Conservation (phyloP, 2,329 filamentous ascomycete genomes). For the Harringtonia lauricola region DNA sequence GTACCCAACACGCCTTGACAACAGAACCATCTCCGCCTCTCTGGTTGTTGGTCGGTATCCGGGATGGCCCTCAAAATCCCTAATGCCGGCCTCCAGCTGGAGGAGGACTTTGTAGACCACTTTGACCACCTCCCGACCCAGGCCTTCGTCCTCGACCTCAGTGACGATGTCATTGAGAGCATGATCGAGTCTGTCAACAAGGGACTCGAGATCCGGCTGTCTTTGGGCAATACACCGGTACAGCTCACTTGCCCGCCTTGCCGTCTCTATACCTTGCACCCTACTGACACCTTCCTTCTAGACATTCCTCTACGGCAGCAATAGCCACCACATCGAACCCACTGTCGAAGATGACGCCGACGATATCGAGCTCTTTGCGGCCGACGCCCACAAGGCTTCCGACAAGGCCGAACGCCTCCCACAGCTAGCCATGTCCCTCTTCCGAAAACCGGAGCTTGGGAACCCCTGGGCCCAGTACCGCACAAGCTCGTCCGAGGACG, state of each 20-base stretch:
- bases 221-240: slow-evolving; percentile 48
- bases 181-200: slow-evolving; percentile 50
- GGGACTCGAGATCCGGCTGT: slow-evolving; percentile 45
- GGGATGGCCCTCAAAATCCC: slow-evolving; percentile 39
- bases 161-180: slow-evolving; percentile 46
- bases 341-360: slow-evolving; percentile 35
- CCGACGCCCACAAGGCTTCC: slow-evolving; percentile 36
- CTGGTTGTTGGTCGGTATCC: slow-evolving; percentile 12
- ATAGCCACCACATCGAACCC: slow-evolving; percentile 31
- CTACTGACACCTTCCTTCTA: slow-evolving; percentile 15
- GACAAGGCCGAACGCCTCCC: slow-evolving; percentile 36
- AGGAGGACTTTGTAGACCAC: slow-evolving; percentile 37
- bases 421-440: slow-evolving; percentile 37
- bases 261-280: slow-evolving; percentile 1
- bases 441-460: slow-evolving; percentile 27
- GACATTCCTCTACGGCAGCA: slow-evolving; percentile 43
- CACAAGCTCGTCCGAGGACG: slow-evolving; percentile 10
- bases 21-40: slow-evolving; percentile 3
- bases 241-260: slow-evolving; percentile 21
- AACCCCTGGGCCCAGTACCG: slow-evolving; percentile 10
- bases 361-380: slow-evolving; percentile 33
- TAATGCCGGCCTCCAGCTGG: slow-evolving; percentile 45
- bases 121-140: slow-evolving; percentile 36
- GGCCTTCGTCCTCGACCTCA: slow-evolving; percentile 47
- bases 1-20: background rate